Base-by-base conservation (phyloP, 2,329 filamentous ascomycete genomes). In the Ceratocystis colombiana region DNA sequence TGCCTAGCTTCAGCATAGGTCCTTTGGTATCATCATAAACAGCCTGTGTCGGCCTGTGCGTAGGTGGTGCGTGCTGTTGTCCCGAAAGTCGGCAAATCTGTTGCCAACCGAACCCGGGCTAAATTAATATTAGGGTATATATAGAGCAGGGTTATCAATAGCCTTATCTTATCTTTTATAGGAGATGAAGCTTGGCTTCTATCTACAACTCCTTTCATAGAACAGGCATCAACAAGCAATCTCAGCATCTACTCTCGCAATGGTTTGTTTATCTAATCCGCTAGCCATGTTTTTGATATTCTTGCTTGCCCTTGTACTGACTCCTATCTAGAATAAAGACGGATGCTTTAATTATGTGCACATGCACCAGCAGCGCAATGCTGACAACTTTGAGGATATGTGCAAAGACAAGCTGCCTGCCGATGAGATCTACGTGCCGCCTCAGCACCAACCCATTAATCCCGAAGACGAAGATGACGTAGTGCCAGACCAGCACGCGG, bases 381-480 rank as follows among this genome's bases (percentile, higher is more conserved):
- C 88, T 65, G 89, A 92, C 76, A 83, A 91, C 69, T 88, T 92
- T 70, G 89, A 93, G 74, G 85, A 88, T 74, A 87, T 88, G 73
- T 87, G 84, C 80, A 84, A 83, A 73, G 85, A 88, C 76, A 82
- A 80, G 72, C 81, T 88, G 57, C 85, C 86, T n/a, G 79, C 82
- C 68, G 89, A 94, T 76, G 88, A 92, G 66, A 89, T 94, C 73
- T 88, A 89, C 75, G 88, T 95, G n/a, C 84, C 88, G 44, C 84
- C 85, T 6, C 84, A 90, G 69, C 84, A 91, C 73, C 88, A 90
- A 74, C 90, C 89, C 50, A 81, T 91, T 72, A 93, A 94, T 73
- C 89, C 90, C 0, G 89, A 94, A 75, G 89, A 94, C 74, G 89
- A 94, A 76, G 90, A 94, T 73, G 89, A 94, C 72, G 88, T 94